Percentiles rank a stretch among this genome's conserved stretches.
These are phyloP conservation scores for Termitomyces sp. DNA, from an alignment of 1,284 basidiomycete genomes.

Conservation along the genomic window DNA sequence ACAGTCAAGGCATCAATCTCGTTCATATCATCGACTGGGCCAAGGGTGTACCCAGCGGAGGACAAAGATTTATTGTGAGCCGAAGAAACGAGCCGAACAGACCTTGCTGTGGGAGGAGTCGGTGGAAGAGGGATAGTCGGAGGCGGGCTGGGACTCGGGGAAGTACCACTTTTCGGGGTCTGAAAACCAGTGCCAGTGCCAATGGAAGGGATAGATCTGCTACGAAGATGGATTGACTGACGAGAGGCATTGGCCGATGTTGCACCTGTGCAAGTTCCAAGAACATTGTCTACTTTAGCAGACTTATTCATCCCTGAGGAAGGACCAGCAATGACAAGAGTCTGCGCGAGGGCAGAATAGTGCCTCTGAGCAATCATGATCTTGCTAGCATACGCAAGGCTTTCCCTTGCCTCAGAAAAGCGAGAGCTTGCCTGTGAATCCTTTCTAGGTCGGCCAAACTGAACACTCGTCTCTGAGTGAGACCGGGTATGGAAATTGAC, in stretches of 20 bases:
- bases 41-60: slow-evolving; percentile 51
- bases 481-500: slow-evolving; percentile 43
- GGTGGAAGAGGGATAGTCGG: slow-evolving; percentile 64
- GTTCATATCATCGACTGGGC: slow-evolving; percentile 50
- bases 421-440: slow-evolving; percentile 53
- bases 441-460: slow-evolving; percentile 47
- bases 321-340: slow-evolving; percentile 43
- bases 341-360: slow-evolving; percentile 62
- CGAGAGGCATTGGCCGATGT: slow-evolving; percentile 25
- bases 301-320: slow-evolving; percentile 37
- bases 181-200: slow-evolving; percentile 28
- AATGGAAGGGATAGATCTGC: slow-evolving; percentile 47
- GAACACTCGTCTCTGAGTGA: slow-evolving; percentile 47
- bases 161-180: slow-evolving; percentile 31
- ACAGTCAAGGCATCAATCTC: slow-evolving; percentile 68
- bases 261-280: slow-evolving; percentile 34
- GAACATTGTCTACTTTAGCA: slow-evolving; percentile 23
- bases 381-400: slow-evolving; percentile 43
- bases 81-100: slow-evolving; percentile 41
- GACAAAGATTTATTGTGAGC: slow-evolving; percentile 58
- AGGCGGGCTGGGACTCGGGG: slow-evolving; percentile 50
- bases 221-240: slow-evolving; percentile 36
- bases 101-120: slow-evolving; percentile 57
- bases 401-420: slow-evolving; percentile 46
- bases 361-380: slow-evolving; percentile 69